A percentile compares a stretch with the other conserved stretches of the same genome.
Evolutionary conservation across 2,329 filamentous ascomycete species (phyloP).

Genomic region (Shiraia bambusicola): DNA sequence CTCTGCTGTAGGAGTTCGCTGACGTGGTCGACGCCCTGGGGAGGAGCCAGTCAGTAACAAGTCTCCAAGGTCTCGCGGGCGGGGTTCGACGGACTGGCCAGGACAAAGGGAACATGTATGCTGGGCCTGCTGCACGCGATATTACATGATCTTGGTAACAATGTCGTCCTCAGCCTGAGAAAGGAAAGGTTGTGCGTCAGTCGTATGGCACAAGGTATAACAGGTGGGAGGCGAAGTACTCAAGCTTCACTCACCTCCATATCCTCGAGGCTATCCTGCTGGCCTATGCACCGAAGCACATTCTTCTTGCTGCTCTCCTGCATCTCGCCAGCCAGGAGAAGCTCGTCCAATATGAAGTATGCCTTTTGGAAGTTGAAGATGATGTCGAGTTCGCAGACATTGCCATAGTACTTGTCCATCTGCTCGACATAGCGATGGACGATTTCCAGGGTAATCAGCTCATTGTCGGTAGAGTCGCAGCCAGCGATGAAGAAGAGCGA

Average conservation of each 20-base stretch:
- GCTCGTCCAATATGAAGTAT: slow-evolving; percentile 97
- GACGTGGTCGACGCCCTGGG: slow-evolving; percentile 37
- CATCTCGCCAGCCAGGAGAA: slow-evolving; percentile 91
- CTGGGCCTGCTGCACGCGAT: slow-evolving; percentile 12
- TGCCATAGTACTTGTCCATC: slow-evolving; percentile 99
- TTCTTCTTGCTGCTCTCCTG: slow-evolving; percentile 99
- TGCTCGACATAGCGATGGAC: slow-evolving; percentile 99
- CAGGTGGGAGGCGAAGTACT: slow-evolving; percentile 17
- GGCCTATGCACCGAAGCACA: slow-evolving; percentile 89
- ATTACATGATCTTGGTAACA: slow-evolving; percentile 82
- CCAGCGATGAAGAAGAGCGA: slow-evolving; percentile 99
- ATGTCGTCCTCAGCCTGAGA: slow-evolving; percentile 79
- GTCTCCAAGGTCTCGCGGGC: slow-evolving; percentile 15
- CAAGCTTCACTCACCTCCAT: slow-evolving; percentile 81
- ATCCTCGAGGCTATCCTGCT: slow-evolving; percentile 96
- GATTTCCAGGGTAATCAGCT: slow-evolving; percentile 96
- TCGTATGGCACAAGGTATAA: slow-evolving; percentile 32
- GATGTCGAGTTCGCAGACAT: slow-evolving; percentile 98
- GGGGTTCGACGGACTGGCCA: slow-evolving; percentile 15
- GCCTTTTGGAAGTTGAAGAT: slow-evolving; percentile 99
- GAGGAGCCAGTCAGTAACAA: slow-evolving; percentile 30
- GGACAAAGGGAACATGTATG: slow-evolving; percentile 8
- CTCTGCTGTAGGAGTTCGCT: slow-evolving; percentile 31
- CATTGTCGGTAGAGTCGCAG: slow-evolving; percentile 95
- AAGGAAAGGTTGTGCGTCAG: slow-evolving; percentile 44